These are phyloP conservation scores for Podila epigama DNA, from an alignment of 192 early-diverging fungal species.

Conservation along the genomic window DNA sequence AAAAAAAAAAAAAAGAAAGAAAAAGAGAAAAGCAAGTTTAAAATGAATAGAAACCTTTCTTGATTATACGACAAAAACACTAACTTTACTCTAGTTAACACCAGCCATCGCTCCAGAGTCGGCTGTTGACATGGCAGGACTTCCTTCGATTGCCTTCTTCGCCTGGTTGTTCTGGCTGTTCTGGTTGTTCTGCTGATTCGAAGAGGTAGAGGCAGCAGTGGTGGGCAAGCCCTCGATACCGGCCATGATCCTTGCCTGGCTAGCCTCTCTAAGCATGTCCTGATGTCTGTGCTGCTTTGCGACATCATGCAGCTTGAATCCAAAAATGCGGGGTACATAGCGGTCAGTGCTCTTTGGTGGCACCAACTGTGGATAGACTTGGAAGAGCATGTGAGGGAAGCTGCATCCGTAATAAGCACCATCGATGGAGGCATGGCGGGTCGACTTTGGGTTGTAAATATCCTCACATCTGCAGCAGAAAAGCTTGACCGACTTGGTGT, in stretches of 20 bases:
- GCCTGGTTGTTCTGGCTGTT: constrained; percentile 13
- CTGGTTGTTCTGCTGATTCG: constrained; percentile 3
- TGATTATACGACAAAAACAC: too few relatives aligned
- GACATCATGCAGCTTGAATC: constrained; percentile 91
- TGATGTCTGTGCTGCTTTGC: constrained; percentile 92
- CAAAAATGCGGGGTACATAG: constrained; percentile 98
- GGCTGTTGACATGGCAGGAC: neutral
- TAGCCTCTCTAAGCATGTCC: constrained; percentile 82
- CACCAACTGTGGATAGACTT: constrained; percentile 84
- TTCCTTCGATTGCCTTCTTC: constrained; percentile 18
- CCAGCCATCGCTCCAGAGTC: constrained; percentile 47
- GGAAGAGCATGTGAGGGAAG: constrained; percentile 96
- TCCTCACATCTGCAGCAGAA: constrained; percentile 98
- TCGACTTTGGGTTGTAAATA: constrained; percentile 91
- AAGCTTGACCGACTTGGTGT: constrained; percentile 87
- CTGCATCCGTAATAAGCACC: constrained; percentile 97
- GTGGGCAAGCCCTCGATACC: constrained; percentile 43
- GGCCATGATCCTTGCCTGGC: constrained; percentile 57
- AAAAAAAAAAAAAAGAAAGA: too few relatives aligned
- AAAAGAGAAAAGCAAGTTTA: too few relatives aligned
- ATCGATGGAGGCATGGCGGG: constrained; percentile 86
- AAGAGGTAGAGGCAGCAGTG: constrained; percentile 8
- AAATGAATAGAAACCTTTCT: too few relatives aligned
- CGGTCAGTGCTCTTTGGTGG: constrained; percentile 82
- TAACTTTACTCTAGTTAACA: constrained; percentile 17